phyloP scores from a whole-genome alignment of 2,329 filamentous ascomycete species.

The Stromatinia cepivora region DNA sequence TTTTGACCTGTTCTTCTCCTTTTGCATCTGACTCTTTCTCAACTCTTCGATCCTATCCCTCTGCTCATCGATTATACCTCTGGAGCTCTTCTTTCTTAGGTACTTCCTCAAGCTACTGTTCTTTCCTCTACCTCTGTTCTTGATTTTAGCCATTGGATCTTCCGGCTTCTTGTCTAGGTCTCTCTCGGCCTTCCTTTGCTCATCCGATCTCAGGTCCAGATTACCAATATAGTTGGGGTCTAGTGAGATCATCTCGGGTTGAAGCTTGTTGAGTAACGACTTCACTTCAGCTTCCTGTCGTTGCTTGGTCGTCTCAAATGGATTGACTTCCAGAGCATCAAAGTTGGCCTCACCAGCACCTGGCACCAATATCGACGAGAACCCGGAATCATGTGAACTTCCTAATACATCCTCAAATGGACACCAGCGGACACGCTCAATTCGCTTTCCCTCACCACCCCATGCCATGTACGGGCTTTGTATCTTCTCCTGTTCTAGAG shows the following conservation, averaged over 20 bases:
- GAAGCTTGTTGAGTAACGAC: conserved; percentile 86
- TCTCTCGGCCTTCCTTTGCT: conserved; percentile 73
- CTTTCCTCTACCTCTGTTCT: conserved; percentile 82
- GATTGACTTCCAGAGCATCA: conserved; percentile 90
- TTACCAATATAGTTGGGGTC: conserved; percentile 90
- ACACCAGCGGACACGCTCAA: conserved; percentile 87
- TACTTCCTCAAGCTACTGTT: conserved; percentile 88
- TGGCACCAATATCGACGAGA: conserved; percentile 85
- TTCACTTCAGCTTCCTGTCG: conserved; percentile 91
- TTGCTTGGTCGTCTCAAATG: conserved; percentile 91
- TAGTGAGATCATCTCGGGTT: conserved; percentile 95
- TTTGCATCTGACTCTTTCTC: conserved; percentile 66
- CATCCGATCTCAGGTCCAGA: conserved; percentile 76
- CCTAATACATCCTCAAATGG: conserved; percentile 93
- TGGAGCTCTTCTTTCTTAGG: conserved; percentile 84
- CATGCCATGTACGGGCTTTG: conserved; percentile 90
- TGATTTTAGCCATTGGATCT: conserved; percentile 60
- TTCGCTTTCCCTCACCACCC: conserved; percentile 79
- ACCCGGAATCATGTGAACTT: conserved; percentile 79
- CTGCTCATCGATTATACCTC: conserved; percentile 96
- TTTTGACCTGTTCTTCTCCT: conserved; percentile 65
- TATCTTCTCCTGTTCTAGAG: conserved; percentile 72
- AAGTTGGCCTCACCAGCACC: conserved; percentile 97
- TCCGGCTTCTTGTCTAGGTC: conserved; percentile 71
- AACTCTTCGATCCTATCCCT: conserved; percentile 82